Base-by-base conservation (phyloP, 75 land plant genomes). In the Cunninghamia lanceolata region DNA sequence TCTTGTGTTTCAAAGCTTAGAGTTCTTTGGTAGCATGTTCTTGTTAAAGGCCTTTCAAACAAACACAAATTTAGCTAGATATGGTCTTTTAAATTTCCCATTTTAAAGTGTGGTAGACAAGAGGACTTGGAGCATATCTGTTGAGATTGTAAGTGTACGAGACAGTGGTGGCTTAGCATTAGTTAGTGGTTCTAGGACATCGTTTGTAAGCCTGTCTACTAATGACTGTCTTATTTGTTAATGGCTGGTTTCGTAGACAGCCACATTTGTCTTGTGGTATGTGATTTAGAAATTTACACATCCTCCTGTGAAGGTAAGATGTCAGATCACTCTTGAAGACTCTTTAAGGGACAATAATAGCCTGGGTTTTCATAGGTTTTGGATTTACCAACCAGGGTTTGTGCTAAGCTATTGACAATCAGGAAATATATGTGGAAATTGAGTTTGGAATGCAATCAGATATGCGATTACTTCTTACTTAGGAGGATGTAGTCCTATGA, bases 201-300 rank as follows among this genome's bases (percentile, higher is more conserved):
- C 28, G 45, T 80, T 28, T 80, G 82, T n/a, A 13, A 40, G 82
- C 82, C 82, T 80, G 14, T 43, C 14, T n/a, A 28, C 30, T 25
- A 40, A 40, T 45, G 82, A 80, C n/a, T n/a, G 82, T 45, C 16
- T 80, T 80, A 80, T 80, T 80, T 80, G 82, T 28, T 30, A 13
- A 80, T 28, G 1, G 13, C 10, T 80, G 47, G 46, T 80, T 45
- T n/a, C 45, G 30, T 80, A 80, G 45, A 45, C 32, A 73, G 14
- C 28, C 46, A 80, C 34, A 45, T 80, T 32, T 32, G 42, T n/a
- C 46, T 80, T n/a, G 40, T 11, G 32, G 32, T 28, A 45, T n/a
- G 52, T 80, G 3, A 43, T 45, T 43, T 28, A n/a, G 47, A 28
- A n/a, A 28, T 28, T 40, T 43, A 13, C 52, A 28, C n/a, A 38